These are phyloP conservation scores for Oenanthe sinensis DNA, from an alignment of 129 eudicot species.

Conservation along the genomic window DNA sequence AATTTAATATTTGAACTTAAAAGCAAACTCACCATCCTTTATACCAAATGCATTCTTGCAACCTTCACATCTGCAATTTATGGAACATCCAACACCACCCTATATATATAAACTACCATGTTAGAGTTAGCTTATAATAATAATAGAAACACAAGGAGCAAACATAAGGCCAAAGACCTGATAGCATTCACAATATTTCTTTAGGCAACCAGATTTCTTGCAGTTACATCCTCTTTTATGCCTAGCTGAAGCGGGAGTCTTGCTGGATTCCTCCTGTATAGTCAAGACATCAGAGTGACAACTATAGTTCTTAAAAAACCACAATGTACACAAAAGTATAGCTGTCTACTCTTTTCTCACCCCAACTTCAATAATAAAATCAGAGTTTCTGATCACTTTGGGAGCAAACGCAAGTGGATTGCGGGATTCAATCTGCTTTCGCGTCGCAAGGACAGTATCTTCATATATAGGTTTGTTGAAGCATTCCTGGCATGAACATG, in stretches of 20 bases:
- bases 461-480: conserved; percentile 92
- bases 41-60: conserved; percentile 96
- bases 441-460: conserved; percentile 87
- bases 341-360: conserved; percentile 18
- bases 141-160: conserved; percentile 10
- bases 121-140: conserved; percentile 19
- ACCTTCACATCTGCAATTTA: conserved; percentile 97
- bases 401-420: conserved; percentile 99
- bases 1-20: not conserved
- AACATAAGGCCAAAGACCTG: conserved; percentile 49
- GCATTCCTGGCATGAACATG: conserved; percentile 92
- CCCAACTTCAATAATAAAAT: conserved; percentile 47
- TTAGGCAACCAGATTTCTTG: conserved; percentile 94
- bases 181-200: conserved; percentile 98
- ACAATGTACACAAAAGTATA: not conserved
- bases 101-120: conserved; percentile 15
- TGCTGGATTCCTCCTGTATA: conserved; percentile 64
- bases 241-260: conserved; percentile 98
- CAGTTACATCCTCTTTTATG: conserved; percentile 99
- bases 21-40: conserved; percentile 65
- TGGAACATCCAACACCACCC: conserved; percentile 99
- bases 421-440: conserved; percentile 94
- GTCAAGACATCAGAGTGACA: conserved; percentile 3
- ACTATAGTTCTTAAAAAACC: not conserved
- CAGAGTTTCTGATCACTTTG: conserved; percentile 78